phyloP scores from a whole-genome alignment of 371 early-diverging fungal genomes.

The Mucor indicus region DNA sequence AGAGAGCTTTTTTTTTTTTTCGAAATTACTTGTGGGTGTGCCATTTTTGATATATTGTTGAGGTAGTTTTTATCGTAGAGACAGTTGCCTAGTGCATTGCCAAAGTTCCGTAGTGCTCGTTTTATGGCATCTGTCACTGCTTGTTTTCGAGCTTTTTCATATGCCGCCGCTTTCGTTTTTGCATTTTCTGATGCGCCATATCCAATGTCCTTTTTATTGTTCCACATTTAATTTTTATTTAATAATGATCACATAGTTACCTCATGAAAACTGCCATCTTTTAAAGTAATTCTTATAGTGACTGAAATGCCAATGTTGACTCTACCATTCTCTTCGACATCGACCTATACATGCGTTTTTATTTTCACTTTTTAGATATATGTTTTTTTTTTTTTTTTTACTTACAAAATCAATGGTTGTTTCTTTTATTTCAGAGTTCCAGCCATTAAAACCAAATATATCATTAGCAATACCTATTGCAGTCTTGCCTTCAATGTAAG shows the following conservation, averaged over 20 bases:
- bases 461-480: constrained; percentile 93
- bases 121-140: constrained; percentile 97
- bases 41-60: constrained; percentile 47
- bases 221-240: neutral
- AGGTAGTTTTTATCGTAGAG: constrained; percentile 91
- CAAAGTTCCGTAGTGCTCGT: constrained; percentile 91
- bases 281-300: constrained; percentile 84
- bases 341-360: constrained; percentile 21
- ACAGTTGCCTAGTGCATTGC: constrained; percentile 94
- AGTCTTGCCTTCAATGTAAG: constrained; percentile 93
- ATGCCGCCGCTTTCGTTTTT: constrained; percentile 77
- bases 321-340: constrained; percentile 49
- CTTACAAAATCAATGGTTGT: constrained; percentile 78
- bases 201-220: constrained; percentile 33
- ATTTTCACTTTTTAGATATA: neutral
- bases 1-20: neutral
- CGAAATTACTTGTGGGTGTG: constrained; percentile 26
- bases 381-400: too few relatives aligned
- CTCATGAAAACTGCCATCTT: constrained; percentile 93
- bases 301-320: constrained; percentile 78
- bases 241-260: constrained; percentile 34
- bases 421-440: constrained; percentile 83
- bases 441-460: constrained; percentile 98
- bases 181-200: constrained; percentile 71
- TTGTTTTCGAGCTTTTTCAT: constrained; percentile 97